Evolutionary conservation across 306 rosid species (phyloP).

Genomic region (Fragaria iinumae): DNA sequence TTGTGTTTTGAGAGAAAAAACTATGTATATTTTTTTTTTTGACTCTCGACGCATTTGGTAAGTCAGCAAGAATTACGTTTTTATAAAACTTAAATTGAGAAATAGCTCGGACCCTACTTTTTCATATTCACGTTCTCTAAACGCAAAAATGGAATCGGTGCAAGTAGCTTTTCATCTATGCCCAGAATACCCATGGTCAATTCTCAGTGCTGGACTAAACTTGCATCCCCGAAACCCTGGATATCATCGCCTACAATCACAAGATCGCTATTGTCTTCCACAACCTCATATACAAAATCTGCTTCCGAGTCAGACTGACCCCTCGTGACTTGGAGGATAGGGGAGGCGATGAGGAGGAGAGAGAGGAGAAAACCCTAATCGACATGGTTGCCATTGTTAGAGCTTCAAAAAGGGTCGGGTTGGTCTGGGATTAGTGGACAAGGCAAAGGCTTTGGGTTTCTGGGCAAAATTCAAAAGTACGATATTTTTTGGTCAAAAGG

Average conservation of each 20-base stretch:
- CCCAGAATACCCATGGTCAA: slow-evolving; percentile 20
- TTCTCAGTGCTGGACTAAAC: slow-evolving; percentile 66
- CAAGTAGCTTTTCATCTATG: no score
- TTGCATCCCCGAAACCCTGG: slow-evolving; percentile 61
- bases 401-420: slow-evolving; percentile 24
- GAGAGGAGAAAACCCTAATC: slow-evolving; percentile 42
- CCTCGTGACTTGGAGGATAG: slow-evolving; percentile 71
- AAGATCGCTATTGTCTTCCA: slow-evolving; percentile 62
- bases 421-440: background rate
- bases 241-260: slow-evolving; percentile 74
- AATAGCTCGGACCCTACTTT: no score
- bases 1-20: no score
- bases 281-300: slow-evolving; percentile 36
- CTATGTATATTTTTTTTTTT: no score
- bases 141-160: no score
- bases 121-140: no score
- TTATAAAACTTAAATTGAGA: no score
- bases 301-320: slow-evolving; percentile 55
- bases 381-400: slow-evolving; percentile 44
- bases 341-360: slow-evolving; percentile 64
- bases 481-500: no score
- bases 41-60: no score
- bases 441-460: background rate
- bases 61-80: no score
- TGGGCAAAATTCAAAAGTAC: background rate